These are phyloP conservation scores for Talaromyces trachyspermus DNA, from an alignment of 495 filamentous ascomycete genomes.

Conservation along the genomic window DNA sequence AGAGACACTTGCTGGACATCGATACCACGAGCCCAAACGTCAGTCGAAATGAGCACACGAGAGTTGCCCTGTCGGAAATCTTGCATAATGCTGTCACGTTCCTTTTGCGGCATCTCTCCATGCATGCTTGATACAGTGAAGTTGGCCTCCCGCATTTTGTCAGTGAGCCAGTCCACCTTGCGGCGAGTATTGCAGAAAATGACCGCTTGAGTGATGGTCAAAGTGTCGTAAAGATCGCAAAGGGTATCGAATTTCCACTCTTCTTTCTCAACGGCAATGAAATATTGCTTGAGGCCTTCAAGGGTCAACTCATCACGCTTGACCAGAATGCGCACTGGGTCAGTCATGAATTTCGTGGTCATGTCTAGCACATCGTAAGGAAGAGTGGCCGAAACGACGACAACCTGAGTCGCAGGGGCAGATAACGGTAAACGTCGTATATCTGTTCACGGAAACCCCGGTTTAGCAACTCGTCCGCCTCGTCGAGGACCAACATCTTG, in stretches of 20 bases:
- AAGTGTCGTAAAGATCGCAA: slow-evolving; percentile 96
- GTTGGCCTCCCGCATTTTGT: slow-evolving; percentile 96
- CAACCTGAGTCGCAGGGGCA: slow-evolving; percentile 96
- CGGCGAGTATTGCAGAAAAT: slow-evolving; percentile 99
- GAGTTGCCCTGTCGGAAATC: slow-evolving; percentile 96
- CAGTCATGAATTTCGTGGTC: slow-evolving; percentile 99
- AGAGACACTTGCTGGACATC: slow-evolving; percentile 99
- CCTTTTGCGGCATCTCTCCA: slow-evolving; percentile 97
- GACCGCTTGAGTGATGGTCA: slow-evolving; percentile 98
- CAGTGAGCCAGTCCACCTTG: slow-evolving; percentile 99
- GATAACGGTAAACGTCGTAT: slow-evolving; percentile 96
- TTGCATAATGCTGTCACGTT: slow-evolving; percentile 97
- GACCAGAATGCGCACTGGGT: slow-evolving; percentile 96
- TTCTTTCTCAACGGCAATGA: slow-evolving; percentile 98
- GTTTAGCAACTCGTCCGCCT: slow-evolving; percentile 88
- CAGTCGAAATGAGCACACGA: slow-evolving; percentile 94
- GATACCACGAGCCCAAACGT: slow-evolving; percentile 96
- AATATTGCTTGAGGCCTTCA: slow-evolving; percentile 98
- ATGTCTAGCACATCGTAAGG: slow-evolving; percentile 98
- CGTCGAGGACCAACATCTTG: slow-evolving; percentile 98
- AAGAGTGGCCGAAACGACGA: slow-evolving; percentile 93
- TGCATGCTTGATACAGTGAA: slow-evolving; percentile 99
- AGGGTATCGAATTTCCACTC: slow-evolving; percentile 99
- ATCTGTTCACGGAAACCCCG: slow-evolving; percentile 98
- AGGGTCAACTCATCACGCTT: slow-evolving; percentile 99